Evolutionary conservation across 2,329 filamentous ascomycete species (phyloP).

Genomic region (Alternaria incomplexa): DNA sequence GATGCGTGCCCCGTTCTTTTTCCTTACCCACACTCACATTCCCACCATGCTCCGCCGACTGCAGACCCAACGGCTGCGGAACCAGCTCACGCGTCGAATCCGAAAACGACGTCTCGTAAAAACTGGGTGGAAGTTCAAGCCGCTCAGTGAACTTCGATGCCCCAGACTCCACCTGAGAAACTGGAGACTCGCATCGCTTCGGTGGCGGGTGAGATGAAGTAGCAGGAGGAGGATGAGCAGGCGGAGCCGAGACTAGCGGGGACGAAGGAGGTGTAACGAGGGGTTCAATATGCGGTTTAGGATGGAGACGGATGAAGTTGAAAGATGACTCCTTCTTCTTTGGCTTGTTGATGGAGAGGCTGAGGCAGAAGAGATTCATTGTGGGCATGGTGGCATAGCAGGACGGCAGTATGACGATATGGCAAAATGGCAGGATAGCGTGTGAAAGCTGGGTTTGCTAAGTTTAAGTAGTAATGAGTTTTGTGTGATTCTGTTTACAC

Average conservation of each 20-base stretch:
- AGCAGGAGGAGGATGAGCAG: not conserved
- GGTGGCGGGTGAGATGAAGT: not conserved
- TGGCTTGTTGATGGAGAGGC: not conserved
- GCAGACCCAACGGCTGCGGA: not conserved
- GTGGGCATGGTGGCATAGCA: not conserved
- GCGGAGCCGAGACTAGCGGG: not conserved
- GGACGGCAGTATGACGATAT: not conserved
- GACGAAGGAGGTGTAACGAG: not conserved
- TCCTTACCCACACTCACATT: too few species aligned
- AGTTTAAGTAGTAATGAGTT: not conserved
- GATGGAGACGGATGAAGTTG: not conserved
- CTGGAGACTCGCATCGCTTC: not conserved
- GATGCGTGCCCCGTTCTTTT: not conserved
- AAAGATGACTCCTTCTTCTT: not conserved
- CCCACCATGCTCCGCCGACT: too few species aligned
- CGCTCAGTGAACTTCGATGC: not conserved
- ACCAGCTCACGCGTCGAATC: not conserved
- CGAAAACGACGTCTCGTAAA: not conserved
- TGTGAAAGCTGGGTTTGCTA: not conserved
- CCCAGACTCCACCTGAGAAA: fast-evolving
- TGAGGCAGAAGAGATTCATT: not conserved
- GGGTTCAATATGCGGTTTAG: not conserved
- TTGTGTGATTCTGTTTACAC: not conserved
- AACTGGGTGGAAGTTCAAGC: not conserved
- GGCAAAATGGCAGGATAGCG: not conserved